phyloP scores from a whole-genome alignment of 2,329 filamentous ascomycete species.

The Ophiostoma ulmi region DNA sequence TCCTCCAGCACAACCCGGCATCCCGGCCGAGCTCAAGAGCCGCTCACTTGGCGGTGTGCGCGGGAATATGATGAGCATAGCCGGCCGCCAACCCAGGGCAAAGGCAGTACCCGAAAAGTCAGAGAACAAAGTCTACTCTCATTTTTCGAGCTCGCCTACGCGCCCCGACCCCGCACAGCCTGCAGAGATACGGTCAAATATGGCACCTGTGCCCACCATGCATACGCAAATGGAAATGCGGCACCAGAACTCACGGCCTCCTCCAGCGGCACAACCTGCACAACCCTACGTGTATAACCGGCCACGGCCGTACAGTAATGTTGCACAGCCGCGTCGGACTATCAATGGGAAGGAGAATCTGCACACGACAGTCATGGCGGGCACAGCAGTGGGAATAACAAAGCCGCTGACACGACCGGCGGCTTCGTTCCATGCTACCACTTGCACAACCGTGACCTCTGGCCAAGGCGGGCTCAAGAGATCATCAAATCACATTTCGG shows the following conservation, averaged over 20 bases:
- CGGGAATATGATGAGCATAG: conserved; percentile 31
- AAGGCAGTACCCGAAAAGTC: neutral
- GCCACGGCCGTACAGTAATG: conserved; percentile 15
- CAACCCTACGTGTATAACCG: conserved; percentile 17
- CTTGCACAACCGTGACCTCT: conserved; percentile 30
- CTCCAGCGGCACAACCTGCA: neutral
- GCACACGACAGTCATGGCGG: neutral
- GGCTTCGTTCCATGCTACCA: conserved; percentile 49
- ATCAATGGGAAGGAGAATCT: conserved; percentile 17
- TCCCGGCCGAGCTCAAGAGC: conserved; percentile 33
- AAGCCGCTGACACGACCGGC: conserved; percentile 34
- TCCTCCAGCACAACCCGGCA: conserved; percentile 25
- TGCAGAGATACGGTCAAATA: neutral
- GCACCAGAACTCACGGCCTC: too few relatives aligned
- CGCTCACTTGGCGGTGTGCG: conserved; percentile 41
- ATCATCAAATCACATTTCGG: neutral
- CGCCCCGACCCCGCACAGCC: neutral
- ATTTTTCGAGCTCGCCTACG: conserved; percentile 54
- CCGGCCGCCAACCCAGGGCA: neutral
- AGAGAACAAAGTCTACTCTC: conserved; percentile 42
- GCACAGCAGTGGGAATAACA: too few relatives aligned
- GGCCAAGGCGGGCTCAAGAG: conserved; percentile 32
- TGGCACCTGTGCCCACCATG: neutral
- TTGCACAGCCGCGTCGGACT: neutral
- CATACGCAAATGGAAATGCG: too few relatives aligned